Evolutionary conservation across 768 basidiomycete genomes (phyloP).

Genomic region (Phaeolepiota aurea): DNA sequence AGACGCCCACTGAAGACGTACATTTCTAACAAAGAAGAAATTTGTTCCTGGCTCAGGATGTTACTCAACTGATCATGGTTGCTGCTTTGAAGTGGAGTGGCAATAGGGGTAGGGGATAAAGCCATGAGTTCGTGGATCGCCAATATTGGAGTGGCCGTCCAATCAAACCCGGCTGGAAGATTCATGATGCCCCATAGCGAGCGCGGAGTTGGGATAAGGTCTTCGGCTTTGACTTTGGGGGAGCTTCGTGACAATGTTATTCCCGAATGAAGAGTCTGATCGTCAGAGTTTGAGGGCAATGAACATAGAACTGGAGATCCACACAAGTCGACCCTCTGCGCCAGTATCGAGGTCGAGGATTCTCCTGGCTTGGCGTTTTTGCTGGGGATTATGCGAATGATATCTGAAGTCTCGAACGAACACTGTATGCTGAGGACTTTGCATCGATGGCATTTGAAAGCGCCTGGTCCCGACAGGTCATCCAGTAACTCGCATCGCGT

Average conservation of each 20-base stretch:
- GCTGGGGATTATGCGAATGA: constrained; percentile 14
- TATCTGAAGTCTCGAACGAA: constrained; percentile 31
- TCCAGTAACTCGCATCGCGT: constrained; percentile 45
- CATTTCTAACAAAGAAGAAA: constrained; percentile 28
- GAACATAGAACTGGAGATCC: background rate
- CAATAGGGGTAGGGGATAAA: constrained; percentile 7
- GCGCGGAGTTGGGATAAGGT: constrained; percentile 21
- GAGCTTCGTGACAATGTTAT: background rate
- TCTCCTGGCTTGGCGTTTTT: constrained; percentile 1
- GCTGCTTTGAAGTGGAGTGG: background rate
- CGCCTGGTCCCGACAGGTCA: constrained; percentile 13
- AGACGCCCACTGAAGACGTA: constrained; percentile 12
- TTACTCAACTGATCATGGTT: background rate
- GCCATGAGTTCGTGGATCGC: constrained; percentile 32
- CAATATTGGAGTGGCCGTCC: constrained; percentile 35
- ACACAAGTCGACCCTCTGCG: background rate
- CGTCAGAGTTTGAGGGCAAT: background rate
- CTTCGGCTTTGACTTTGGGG: constrained; percentile 11
- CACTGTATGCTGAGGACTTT: constrained; percentile 37
- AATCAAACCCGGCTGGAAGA: constrained; percentile 28
- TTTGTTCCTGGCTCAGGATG: constrained; percentile 24
- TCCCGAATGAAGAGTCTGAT: background rate
- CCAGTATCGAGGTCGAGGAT: constrained; percentile 2
- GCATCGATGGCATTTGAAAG: constrained; percentile 37
- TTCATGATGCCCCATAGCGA: constrained; percentile 30